Base-by-base conservation (phyloP, 257 asterid genomes). In the Ilex aquifolium region DNA sequence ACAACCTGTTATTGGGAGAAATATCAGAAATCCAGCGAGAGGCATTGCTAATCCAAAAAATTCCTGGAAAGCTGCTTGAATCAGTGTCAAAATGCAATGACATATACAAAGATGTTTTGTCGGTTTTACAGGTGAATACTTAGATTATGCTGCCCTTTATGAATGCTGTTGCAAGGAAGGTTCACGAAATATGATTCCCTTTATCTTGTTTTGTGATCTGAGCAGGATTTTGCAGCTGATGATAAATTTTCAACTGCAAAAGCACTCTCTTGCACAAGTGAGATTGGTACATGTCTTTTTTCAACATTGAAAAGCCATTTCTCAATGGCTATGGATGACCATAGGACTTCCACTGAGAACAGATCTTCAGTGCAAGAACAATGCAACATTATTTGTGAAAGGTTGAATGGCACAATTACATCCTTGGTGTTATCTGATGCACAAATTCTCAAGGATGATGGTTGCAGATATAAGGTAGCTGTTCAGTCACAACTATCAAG, bases 381-480 rank as follows among this genome's bases (percentile, higher is more conserved):
- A 67, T 75, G 86, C 74, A 79, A 64, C 69, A 61, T 62, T 72
- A 83, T 91, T 64, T 79, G 65, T 67, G 83, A 85, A 71, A 79
- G 79, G 74, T 68, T 88, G 83, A 83, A 73, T 36, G 73, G 76
- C 65, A 76, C 85, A 63, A 75, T 85, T 56, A 76, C 93, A 36
- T 80, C 78, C 31, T 72, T 83, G 72, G 79, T 74, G 53, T 62
- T 79, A 56, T 60, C 77, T 60, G 82, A 79, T 68, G 77, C 66
- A 57, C 67, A 81, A 69, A 61, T 59, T 21, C n/a, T 32, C 17
- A 65, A 69, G 32, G 76, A 69, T 56, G 80, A 74, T 76, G 42
- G 75, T 81, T 65, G 76, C 84, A 77, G 83, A 67, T 31, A 68
- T 76, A 88, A 89, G 97, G 99, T 92, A 88, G 95, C 90, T 83